Evolutionary conservation across 2,329 filamentous ascomycete species (phyloP).

Genomic region (Pyricularia sp.): DNA sequence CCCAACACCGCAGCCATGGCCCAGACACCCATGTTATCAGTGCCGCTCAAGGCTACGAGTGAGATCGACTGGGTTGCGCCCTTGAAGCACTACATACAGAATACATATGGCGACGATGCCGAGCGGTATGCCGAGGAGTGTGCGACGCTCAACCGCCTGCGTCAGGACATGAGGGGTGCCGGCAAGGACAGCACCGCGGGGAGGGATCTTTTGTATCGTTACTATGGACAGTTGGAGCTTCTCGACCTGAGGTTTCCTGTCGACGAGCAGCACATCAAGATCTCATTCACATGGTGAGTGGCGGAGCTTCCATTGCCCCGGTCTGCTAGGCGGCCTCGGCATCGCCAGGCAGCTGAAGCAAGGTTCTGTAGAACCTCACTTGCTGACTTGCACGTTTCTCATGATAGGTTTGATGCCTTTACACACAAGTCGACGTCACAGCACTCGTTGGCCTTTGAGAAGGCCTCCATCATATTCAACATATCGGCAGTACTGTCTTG

Average conservation of each 20-base stretch:
- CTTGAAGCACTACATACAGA: conserved; percentile 85
- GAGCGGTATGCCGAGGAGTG: conserved; percentile 96
- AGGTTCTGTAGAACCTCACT: background rate
- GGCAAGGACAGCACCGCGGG: conserved; percentile 94
- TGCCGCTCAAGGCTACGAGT: conserved; percentile 86
- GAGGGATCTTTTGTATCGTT: conserved; percentile 86
- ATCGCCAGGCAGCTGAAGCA: background rate
- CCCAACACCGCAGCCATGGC: conserved; percentile 42
- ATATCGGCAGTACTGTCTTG: conserved; percentile 95
- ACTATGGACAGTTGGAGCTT: conserved; percentile 94
- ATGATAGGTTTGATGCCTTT: conserved; percentile 89
- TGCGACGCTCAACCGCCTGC: conserved; percentile 81
- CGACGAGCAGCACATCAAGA: conserved; percentile 98
- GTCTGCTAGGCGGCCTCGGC: background rate
- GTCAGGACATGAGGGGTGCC: conserved; percentile 96
- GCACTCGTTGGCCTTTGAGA: conserved; percentile 94
- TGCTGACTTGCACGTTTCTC: background rate
- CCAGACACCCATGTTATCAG: conserved; percentile 90
- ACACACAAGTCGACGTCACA: conserved; percentile 96
- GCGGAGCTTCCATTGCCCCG: background rate
- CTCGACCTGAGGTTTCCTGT: conserved; percentile 92
- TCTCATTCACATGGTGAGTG: conserved; percentile 88
- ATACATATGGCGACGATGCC: conserved; percentile 92
- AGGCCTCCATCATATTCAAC: conserved; percentile 98
- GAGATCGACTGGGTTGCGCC: conserved; percentile 97